Conservation (phyloP, 192 early-diverging fungal genomes). For the Kickxella alabastrina region DNA sequence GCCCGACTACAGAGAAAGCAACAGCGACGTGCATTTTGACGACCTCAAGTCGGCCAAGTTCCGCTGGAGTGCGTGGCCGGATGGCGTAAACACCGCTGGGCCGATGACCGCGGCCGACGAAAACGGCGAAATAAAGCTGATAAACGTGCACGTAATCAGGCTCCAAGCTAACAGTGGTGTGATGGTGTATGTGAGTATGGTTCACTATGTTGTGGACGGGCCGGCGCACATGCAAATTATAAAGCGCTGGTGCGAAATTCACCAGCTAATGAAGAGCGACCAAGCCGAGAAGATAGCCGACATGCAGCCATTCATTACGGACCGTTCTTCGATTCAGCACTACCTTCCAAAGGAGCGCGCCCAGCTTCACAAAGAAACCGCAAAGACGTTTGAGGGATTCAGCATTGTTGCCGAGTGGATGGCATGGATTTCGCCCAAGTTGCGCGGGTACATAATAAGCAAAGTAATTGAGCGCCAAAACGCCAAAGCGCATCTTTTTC, state of each 20-base stretch:
- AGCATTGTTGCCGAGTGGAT: slow-evolving; percentile 28
- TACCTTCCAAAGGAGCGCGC: slow-evolving; percentile 25
- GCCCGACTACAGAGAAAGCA: slow-evolving; percentile 34
- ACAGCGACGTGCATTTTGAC: slow-evolving; percentile 21
- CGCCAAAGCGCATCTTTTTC: slow-evolving; percentile 44
- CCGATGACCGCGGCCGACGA: slow-evolving; percentile 19
- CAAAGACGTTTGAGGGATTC: slow-evolving; percentile 10
- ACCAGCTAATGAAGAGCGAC: slow-evolving; percentile 12
- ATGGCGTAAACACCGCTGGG: slow-evolving; percentile 30
- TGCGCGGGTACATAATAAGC: slow-evolving; percentile 27
- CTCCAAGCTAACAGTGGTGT: slow-evolving; percentile 37
- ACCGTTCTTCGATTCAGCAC: slow-evolving; percentile 9
- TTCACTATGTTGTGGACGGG: slow-evolving; percentile 36
- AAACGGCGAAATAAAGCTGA: slow-evolving; percentile 32
- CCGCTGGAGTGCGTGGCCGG: slow-evolving; percentile 39
- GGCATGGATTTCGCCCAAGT: slow-evolving; percentile 41
- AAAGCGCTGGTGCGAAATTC: slow-evolving; percentile 29
- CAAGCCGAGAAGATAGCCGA: slow-evolving; percentile 1
- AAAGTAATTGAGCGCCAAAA: slow-evolving; percentile 24
- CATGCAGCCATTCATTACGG: slow-evolving; percentile 16
- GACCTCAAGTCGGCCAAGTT: slow-evolving; percentile 19
- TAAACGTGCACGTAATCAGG: slow-evolving; percentile 40
- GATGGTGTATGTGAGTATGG: slow-evolving; percentile 39
- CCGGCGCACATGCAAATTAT: slow-evolving; percentile 33
- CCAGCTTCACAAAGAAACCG: slow-evolving; percentile 20